phyloP scores from a whole-genome alignment of 306 rosid species.

The Cicer arietinum region DNA sequence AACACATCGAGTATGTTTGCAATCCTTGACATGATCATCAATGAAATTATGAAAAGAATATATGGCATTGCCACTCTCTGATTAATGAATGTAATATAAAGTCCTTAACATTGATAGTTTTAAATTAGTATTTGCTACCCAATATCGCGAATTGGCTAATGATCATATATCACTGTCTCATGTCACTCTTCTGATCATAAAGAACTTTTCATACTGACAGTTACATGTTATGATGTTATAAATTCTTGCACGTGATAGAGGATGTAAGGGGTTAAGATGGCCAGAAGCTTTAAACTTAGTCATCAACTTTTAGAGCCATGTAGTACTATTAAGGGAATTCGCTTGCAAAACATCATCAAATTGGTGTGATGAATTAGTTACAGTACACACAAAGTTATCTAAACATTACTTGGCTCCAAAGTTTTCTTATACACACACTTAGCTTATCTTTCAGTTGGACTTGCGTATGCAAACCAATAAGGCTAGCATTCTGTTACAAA shows the following conservation, averaged over 20 bases:
- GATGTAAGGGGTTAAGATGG: not conserved
- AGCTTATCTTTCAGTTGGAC: not conserved
- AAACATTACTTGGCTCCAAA: not conserved
- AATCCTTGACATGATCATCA: conserved; percentile 42
- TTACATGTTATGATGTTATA: not conserved
- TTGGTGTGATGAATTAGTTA: not conserved
- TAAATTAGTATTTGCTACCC: not conserved
- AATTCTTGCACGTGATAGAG: not conserved
- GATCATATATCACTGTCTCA: not conserved
- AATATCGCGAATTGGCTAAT: not conserved
- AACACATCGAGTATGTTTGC: conserved; percentile 22
- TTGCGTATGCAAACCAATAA: no score
- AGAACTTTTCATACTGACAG: not conserved
- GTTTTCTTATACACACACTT: not conserved
- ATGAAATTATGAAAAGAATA: conserved; percentile 46
- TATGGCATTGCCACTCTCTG: not conserved
- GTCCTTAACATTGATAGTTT: conserved; percentile 6
- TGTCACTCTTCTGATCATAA: not conserved
- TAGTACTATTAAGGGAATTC: no score
- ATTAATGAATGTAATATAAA: conserved; percentile 5
- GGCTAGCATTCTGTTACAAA: no score
- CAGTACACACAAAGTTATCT: not conserved
- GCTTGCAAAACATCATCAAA: conserved; percentile 4
- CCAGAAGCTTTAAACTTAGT: not conserved
- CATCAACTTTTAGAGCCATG: not conserved